Percentiles rank a stretch among this genome's conserved stretches.
These are phyloP conservation scores for Aspergillus ochraceoroseus DNA, from an alignment of 2,329 filamentous ascomycete species.

Conservation along the genomic window DNA sequence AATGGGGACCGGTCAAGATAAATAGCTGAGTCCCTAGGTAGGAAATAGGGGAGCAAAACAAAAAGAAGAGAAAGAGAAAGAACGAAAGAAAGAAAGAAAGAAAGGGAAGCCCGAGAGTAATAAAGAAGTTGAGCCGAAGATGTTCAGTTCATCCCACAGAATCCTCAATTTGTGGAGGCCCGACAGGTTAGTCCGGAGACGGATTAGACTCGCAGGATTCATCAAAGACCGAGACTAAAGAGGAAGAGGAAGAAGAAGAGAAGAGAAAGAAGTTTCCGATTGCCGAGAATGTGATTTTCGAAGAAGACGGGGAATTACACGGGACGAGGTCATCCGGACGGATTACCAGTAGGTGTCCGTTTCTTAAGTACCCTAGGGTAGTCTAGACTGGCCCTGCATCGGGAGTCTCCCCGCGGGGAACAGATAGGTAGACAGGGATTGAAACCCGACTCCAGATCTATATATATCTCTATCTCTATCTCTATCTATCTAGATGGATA, in stretches of 20 bases:
- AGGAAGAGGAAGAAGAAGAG: constrained; percentile 8
- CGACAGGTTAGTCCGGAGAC: constrained; percentile 17
- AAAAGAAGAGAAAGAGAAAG: constrained; percentile 10
- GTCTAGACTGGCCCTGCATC: too few relatives aligned
- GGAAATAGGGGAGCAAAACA: constrained; percentile 8
- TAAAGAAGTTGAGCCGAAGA: constrained; percentile 27
- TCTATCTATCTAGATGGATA: too few relatives aligned
- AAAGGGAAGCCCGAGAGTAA: constrained; percentile 18
- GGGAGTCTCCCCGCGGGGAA: too few relatives aligned
- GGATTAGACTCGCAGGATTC: constrained; percentile 14
- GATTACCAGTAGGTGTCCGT: too few relatives aligned
- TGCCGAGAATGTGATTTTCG: constrained; percentile 20
- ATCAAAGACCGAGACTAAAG: too few relatives aligned
- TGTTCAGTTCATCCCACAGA: not conserved
- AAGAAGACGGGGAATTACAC: not conserved
- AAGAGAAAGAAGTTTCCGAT: constrained; percentile 21
- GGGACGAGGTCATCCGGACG: too few relatives aligned
- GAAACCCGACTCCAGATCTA: too few relatives aligned
- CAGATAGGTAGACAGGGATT: not conserved
- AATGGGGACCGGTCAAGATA: constrained; percentile 33
- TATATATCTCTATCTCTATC: too few relatives aligned
- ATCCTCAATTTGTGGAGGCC: constrained; percentile 19
- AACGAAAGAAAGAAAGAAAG: constrained; percentile 13
- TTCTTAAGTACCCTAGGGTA: too few relatives aligned
- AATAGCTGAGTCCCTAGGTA: too few relatives aligned